These are phyloP conservation scores for Calonectria henricotiae DNA, from an alignment of 2,329 filamentous ascomycete species.

Conservation along the genomic window DNA sequence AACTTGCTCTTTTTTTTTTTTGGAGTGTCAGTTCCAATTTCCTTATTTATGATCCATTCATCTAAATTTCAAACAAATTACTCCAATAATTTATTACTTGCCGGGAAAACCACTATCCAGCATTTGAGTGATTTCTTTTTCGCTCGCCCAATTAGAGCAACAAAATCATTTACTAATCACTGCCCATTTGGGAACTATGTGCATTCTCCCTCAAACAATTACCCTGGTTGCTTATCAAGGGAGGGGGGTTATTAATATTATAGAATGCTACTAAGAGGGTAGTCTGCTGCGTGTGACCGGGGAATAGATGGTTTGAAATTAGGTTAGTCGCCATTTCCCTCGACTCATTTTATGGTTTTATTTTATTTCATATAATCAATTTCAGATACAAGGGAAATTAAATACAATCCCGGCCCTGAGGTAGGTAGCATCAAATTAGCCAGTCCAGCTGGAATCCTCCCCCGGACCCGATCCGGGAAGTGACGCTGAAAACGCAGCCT, in stretches of 20 bases:
- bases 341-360: neutral
- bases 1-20: neutral
- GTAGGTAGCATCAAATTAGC: neutral
- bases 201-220: neutral
- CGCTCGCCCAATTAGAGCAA: neutral
- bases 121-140: conserved; percentile 8
- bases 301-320: neutral
- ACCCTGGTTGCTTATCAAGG: neutral
- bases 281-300: neutral
- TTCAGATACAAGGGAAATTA: neutral
- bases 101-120: no score
- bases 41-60: neutral
- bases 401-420: neutral
- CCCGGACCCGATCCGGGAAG: neutral
- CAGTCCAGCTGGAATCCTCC: neutral
- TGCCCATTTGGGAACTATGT: neutral
- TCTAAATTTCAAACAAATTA: neutral
- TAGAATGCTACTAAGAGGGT: neutral
- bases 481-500: neutral
- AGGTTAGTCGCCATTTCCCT: neutral
- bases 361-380: neutral
- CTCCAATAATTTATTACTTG: neutral
- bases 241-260: neutral
- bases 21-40: neutral
- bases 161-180: neutral